Evolutionary conservation across 192 early-diverging fungal genomes (phyloP).

Genomic region (Gryganskiella cystojenkinii): DNA sequence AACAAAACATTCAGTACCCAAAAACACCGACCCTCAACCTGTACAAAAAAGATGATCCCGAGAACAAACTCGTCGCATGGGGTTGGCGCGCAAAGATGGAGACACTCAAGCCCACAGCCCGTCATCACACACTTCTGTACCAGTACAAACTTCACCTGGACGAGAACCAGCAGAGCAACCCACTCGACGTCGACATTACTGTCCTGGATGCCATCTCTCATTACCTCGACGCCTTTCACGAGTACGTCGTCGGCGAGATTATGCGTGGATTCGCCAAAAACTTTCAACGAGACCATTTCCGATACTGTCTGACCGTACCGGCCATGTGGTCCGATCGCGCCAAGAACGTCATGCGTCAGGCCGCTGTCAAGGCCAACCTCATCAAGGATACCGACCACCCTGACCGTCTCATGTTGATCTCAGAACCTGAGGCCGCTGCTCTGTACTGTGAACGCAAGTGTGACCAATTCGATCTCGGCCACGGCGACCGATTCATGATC

Average conservation of each 20-base stretch:
- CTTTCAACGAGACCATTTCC: conserved; percentile 47
- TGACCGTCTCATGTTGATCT: conserved; percentile 50
- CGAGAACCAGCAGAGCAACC: conserved; percentile 44
- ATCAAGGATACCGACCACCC: conserved; percentile 34
- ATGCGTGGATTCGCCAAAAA: conserved; percentile 52
- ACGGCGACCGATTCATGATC: conserved; percentile 54
- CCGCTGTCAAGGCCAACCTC: conserved; percentile 46
- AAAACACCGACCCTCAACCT: conserved; percentile 49
- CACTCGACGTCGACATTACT: conserved; percentile 50
- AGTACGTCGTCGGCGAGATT: conserved; percentile 45
- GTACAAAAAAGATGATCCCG: conserved; percentile 14
- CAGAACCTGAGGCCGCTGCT: conserved; percentile 55
- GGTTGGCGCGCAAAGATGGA: conserved; percentile 28
- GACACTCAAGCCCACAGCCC: conserved; percentile 29
- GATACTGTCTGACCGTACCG: conserved; percentile 28
- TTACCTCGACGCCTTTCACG: conserved; percentile 51
- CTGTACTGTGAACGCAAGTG: conserved; percentile 56
- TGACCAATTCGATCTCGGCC: conserved; percentile 38
- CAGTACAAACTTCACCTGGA: conserved; percentile 59
- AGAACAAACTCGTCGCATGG: conserved; percentile 19
- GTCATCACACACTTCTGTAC: conserved; percentile 47
- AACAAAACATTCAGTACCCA: conserved; percentile 45
- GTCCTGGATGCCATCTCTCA: conserved; percentile 53
- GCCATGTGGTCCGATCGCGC: conserved; percentile 36
- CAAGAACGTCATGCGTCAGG: conserved; percentile 49